Evolutionary conservation across 371 early-diverging fungal genomes (phyloP), one percentile per base, ranked within the genome.

Genomic region (Lichtheimia ornata): DNA sequence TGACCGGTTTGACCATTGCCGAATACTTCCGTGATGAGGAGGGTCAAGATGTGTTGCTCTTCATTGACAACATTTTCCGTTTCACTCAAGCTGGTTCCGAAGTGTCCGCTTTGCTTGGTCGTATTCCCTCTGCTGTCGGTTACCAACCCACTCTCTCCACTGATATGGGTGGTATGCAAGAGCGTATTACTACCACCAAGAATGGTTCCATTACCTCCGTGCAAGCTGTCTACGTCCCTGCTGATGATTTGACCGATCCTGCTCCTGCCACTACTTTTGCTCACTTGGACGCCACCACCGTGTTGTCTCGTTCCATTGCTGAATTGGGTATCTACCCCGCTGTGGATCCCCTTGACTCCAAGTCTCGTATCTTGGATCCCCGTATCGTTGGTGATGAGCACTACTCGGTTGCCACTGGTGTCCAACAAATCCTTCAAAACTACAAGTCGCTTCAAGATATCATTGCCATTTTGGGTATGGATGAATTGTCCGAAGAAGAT

Each of bases 41-140:
- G 82, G 97, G 97, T 69, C 97, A 97, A 84, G 98, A 97, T 82
- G 98, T 97, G 91, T 86, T 97, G 76, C 90, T 97, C 69, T 98
- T 97, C 91, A 91, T 97, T 84, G 98, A 97, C 92, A 97, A 97
- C 93, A 97, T 97, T 91, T 97, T 97, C 95, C 90, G 96, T 77
- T 93, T 93, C 89, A 93, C 93, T 50, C 93, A 93, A 83, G 93
- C 93, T 81, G 93, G 93, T 90, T 93, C 93, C 67, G 91, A 93
- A 77, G 94, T 94, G 81, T 97, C 98, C 79, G 97, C 98, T 62
- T 84, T 97, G 79, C 87, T 97, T 72, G 97, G 97, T 80, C 97
- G 98, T 94, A 97, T 98, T 75, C 97, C 98, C 70, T 97, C 97
- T 60, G 98, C 98, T 85, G 98, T 97, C 85, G 98, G 98, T 88